Evolutionary conservation across 306 rosid genomes (phyloP).

Genomic region (Sophora flavescens): DNA sequence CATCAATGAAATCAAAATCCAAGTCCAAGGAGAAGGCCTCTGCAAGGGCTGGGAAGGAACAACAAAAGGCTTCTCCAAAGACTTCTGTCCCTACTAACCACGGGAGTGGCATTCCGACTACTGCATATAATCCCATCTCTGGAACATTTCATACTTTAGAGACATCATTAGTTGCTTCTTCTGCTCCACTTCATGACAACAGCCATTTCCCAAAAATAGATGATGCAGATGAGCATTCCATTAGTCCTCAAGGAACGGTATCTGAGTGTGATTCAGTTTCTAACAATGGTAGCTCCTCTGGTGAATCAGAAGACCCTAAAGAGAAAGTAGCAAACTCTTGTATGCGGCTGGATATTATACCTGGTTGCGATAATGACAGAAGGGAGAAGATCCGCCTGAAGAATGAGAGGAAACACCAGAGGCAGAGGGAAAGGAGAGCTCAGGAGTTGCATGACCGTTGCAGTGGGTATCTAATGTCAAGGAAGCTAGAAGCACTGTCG

Average conservation of each 20-base stretch:
- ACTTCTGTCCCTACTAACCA: constrained; percentile 57
- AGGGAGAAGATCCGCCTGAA: constrained; percentile 86
- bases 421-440: constrained; percentile 88
- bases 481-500: constrained; percentile 81
- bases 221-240: constrained; percentile 75
- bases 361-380: constrained; percentile 80
- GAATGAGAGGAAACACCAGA: constrained; percentile 91
- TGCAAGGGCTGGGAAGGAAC: constrained; percentile 60
- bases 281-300: constrained; percentile 89
- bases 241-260: constrained; percentile 58
- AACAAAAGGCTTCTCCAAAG: constrained; percentile 62
- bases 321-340: constrained; percentile 61
- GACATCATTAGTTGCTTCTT: constrained; percentile 54
- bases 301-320: constrained; percentile 86
- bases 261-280: constrained; percentile 81
- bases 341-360: constrained; percentile 60
- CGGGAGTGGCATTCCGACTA: constrained; percentile 60
- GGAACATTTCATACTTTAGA: constrained; percentile 82
- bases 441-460: constrained; percentile 88
- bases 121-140: constrained; percentile 64
- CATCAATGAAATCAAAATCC: constrained; percentile 73
- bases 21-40: constrained; percentile 65
- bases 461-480: constrained; percentile 74
- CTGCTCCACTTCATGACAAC: constrained; percentile 54
- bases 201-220: constrained; percentile 66